Percentiles rank a stretch among this genome's conserved stretches.
These are phyloP conservation scores for Barnettozyma populi DNA, from an alignment of 805 yeast species.

Conservation along the genomic window DNA sequence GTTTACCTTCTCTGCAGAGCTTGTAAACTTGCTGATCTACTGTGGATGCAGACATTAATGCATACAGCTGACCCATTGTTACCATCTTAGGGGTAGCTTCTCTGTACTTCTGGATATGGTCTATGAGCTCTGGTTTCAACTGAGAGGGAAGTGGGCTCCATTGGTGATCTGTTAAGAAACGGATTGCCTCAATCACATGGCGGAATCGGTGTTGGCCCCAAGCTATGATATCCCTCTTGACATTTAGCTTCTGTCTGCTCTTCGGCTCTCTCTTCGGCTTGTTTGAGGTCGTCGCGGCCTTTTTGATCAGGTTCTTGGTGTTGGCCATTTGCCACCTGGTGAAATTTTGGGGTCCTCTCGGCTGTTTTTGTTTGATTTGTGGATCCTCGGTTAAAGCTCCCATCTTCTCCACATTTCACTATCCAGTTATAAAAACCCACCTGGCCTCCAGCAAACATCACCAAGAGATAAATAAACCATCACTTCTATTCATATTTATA, in stretches of 20 bases:
- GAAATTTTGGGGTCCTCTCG: background rate
- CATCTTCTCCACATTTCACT: constrained; percentile 1
- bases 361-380: background rate
- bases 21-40: constrained; percentile 43
- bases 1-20: constrained; percentile 30
- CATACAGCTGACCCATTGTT: constrained; percentile 36
- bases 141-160: constrained; percentile 16
- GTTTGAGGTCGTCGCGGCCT: background rate
- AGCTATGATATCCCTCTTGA: background rate
- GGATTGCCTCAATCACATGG: background rate
- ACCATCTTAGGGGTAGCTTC: constrained; percentile 12
- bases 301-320: background rate
- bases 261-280: constrained; percentile 2
- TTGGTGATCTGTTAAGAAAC: constrained; percentile 2
- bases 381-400: background rate
- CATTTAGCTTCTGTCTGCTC: background rate
- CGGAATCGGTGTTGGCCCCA: background rate
- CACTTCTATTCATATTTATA: background rate
- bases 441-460: background rate
- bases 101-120: constrained; percentile 17
- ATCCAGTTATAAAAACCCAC: background rate
- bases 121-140: constrained; percentile 14
- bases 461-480: background rate
- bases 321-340: background rate
- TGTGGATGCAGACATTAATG: constrained; percentile 43